Conservation (phyloP, 257 asterid genomes). For the Solanum pennellii region DNA sequence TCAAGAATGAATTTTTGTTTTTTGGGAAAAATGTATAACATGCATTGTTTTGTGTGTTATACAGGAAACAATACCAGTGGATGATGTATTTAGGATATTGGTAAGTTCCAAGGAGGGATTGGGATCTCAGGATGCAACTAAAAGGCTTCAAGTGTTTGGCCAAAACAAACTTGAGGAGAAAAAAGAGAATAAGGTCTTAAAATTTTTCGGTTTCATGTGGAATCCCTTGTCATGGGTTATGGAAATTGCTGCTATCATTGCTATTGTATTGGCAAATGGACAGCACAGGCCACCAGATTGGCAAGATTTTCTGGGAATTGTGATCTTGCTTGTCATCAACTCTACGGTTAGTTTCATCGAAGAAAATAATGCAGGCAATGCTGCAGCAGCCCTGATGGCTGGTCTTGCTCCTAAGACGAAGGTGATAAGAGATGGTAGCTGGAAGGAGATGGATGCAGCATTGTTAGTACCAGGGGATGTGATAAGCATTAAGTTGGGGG, state of each 20-base stretch:
- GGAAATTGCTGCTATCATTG: conserved; percentile 74
- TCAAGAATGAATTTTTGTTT: background rate
- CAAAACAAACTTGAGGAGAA: conserved; percentile 88
- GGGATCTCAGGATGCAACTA: conserved; percentile 36
- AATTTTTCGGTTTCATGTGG: conserved; percentile 79
- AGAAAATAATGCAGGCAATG: conserved; percentile 74
- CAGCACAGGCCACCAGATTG: conserved; percentile 35
- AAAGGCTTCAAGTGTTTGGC: conserved; percentile 64
- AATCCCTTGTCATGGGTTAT: conserved; percentile 75
- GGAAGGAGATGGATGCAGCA: conserved; percentile 64
- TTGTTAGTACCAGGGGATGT: conserved; percentile 67
- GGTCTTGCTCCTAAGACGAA: conserved; percentile 67
- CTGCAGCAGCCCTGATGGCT: conserved; percentile 75
- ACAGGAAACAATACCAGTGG: conserved; percentile 68
- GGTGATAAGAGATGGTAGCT: conserved; percentile 53
- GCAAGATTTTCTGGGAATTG: conserved; percentile 55
- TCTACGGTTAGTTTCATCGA: conserved; percentile 61
- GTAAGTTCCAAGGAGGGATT: conserved; percentile 65
- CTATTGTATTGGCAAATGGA: conserved; percentile 57
- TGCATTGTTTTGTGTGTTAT: background rate
- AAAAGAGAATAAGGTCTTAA: conserved; percentile 50
- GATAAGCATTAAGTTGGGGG: conserved; percentile 59
- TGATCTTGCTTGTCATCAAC: conserved; percentile 39
- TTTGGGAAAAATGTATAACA: background rate
- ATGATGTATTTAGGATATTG: conserved; percentile 66